Evolutionary conservation across 1,139 yeast genomes (phyloP).

Genomic region (Wickerhamomyces sp.): DNA sequence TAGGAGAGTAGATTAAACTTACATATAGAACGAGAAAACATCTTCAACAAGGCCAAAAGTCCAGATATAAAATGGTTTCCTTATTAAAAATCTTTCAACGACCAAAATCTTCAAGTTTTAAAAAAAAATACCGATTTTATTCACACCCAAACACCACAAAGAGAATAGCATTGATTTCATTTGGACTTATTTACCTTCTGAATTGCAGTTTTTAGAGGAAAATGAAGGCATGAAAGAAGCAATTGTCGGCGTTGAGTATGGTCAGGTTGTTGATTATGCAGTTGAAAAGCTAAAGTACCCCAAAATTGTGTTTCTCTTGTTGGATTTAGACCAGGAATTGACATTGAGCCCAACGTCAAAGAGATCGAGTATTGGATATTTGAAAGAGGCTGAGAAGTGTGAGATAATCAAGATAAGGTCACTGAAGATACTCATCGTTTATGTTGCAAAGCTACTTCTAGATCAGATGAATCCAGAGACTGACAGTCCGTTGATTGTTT

Average conservation of each 20-base stretch:
- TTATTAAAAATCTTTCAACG: background rate
- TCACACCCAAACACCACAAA: constrained; percentile 6
- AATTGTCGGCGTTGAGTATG: background rate
- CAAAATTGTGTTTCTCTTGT: background rate
- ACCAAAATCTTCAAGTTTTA: background rate
- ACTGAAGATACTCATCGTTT: constrained; percentile 27
- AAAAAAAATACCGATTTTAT: constrained; percentile 1
- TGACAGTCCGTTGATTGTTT: background rate
- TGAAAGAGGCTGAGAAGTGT: constrained; percentile 16
- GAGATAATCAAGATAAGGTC: constrained; percentile 25
- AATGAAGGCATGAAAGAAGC: background rate
- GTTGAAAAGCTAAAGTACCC: background rate
- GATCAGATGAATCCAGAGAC: constrained; percentile 9
- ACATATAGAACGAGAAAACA: constrained; percentile 10
- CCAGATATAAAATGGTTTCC: background rate
- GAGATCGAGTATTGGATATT: constrained; percentile 9
- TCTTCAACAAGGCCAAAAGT: background rate
- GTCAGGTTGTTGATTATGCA: constrained; percentile 2
- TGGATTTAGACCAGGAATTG: background rate
- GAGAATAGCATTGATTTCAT: background rate
- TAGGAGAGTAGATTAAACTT: background rate
- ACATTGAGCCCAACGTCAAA: background rate
- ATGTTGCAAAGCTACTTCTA: constrained; percentile 26
- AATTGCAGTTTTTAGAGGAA: background rate
- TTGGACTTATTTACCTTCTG: background rate